Conservation (phyloP, 148 eudicot genomes). For the Pharnaceum exiguum region DNA sequence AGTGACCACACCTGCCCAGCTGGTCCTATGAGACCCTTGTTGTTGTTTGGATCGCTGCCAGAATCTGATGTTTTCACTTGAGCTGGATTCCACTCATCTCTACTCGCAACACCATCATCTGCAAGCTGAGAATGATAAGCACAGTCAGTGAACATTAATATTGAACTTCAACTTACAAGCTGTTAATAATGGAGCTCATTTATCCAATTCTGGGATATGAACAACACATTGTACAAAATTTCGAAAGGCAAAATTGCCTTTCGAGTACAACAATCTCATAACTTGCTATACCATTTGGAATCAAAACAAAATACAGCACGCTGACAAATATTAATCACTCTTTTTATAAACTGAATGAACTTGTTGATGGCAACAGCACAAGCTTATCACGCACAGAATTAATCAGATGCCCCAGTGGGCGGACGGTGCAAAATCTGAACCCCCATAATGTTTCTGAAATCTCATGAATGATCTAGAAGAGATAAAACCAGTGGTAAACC, state of each 20-base stretch:
- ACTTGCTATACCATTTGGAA: no score
- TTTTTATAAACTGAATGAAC: background rate
- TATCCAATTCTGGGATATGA: no score
- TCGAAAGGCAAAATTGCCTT: no score
- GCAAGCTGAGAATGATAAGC: constrained; percentile 25
- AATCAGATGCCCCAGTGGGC: no score
- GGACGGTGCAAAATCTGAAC: background rate
- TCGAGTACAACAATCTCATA: no score
- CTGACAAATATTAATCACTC: background rate
- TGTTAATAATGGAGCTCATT: background rate
- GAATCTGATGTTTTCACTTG: constrained; percentile 16
- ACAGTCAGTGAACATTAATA: background rate
- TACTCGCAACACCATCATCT: constrained; percentile 13
- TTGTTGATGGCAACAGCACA: background rate
- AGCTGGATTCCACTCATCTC: constrained; percentile 8
- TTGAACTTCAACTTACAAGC: background rate
- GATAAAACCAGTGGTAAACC: background rate
- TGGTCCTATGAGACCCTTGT: constrained; percentile 30
- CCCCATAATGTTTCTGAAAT: background rate
- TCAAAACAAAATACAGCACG: no score
- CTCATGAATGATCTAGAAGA: background rate
- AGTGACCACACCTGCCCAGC: constrained; percentile 39
- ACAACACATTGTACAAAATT: no score
- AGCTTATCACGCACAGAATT: background rate
- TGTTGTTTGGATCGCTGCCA: constrained; percentile 22